These are phyloP conservation scores for carrot (Daucus carota) DNA, from an alignment of 129 eudicot genomes.

Conservation along the genomic window DNA sequence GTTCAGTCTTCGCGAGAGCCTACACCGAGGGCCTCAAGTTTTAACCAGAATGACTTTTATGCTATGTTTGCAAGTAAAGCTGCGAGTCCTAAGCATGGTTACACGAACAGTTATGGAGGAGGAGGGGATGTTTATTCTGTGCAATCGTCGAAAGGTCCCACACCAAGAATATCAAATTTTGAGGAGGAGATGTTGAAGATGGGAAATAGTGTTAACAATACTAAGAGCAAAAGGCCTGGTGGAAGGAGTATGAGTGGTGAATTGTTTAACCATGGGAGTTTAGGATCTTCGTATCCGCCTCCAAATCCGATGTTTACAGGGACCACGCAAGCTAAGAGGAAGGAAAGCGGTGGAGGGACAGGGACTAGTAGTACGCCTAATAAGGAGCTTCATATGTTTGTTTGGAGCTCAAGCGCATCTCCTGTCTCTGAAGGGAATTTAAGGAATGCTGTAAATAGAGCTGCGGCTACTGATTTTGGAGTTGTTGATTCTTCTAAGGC, in stretches of 20 bases:
- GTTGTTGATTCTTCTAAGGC: conserved; percentile 69
- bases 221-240: conserved; percentile 33
- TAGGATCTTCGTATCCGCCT: conserved; percentile 58
- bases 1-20: conserved; percentile 90
- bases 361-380: conserved; percentile 24
- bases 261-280: conserved; percentile 29
- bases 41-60: conserved; percentile 80
- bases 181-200: conserved; percentile 73
- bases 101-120: conserved; percentile 58
- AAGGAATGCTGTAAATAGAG: conserved; percentile 57
- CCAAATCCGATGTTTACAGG: conserved; percentile 79
- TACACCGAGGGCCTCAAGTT: conserved; percentile 84
- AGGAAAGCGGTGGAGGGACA: conserved; percentile 28
- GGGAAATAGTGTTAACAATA: conserved; percentile 20
- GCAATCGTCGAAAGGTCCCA: conserved; percentile 83
- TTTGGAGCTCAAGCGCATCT: conserved; percentile 96
- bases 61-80: conserved; percentile 84
- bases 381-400: conserved; percentile 90
- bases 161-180: conserved; percentile 81
- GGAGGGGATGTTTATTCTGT: conserved; percentile 65
- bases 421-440: conserved; percentile 77
- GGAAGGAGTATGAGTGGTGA: conserved; percentile 90
- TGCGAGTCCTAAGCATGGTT: conserved; percentile 75
- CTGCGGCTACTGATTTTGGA: conserved; percentile 48
- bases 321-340: conserved; percentile 26